These are phyloP conservation scores for Botrytis pseudocinerea DNA, from an alignment of 2,329 filamentous ascomycete species.

Conservation along the genomic window DNA sequence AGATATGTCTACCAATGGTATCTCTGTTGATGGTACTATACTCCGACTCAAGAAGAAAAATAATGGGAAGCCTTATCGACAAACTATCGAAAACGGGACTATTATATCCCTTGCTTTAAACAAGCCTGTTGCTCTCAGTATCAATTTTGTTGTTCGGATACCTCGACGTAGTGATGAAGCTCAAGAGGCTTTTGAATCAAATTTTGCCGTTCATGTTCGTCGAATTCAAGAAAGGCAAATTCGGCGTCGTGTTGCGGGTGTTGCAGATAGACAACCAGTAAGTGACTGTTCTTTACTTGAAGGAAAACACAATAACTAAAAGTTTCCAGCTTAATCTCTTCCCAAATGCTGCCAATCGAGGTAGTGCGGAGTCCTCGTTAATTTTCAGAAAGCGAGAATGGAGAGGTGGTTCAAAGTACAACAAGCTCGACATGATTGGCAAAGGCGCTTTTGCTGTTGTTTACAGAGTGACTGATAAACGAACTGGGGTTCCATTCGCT, in stretches of 20 bases:
- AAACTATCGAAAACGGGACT: conserved; percentile 40
- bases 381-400: conserved; percentile 56
- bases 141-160: conserved; percentile 77
- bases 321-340: conserved; percentile 36
- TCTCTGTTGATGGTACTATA: conserved; percentile 73
- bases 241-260: conserved; percentile 12
- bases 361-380: conserved; percentile 28
- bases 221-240: conserved; percentile 23
- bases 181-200: conserved; percentile 64
- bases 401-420: conserved; percentile 83
- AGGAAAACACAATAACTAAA: conserved; percentile 24
- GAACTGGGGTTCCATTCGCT: conserved; percentile 78
- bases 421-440: conserved; percentile 77
- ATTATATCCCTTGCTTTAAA: conserved; percentile 40
- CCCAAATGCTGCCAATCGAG: conserved; percentile 34
- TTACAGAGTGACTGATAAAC: conserved; percentile 84
- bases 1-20: conserved; percentile 95
- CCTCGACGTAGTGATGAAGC: conserved; percentile 70
- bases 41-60: conserved; percentile 56
- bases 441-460: conserved; percentile 95
- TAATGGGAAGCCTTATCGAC: conserved; percentile 44
- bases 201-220: conserved; percentile 48
- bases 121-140: conserved; percentile 58
- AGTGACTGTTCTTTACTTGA: not conserved
- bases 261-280: conserved; percentile 33